phyloP scores from a whole-genome alignment of 2,329 filamentous ascomycete genomes.

The Aspergillus sp. region DNA sequence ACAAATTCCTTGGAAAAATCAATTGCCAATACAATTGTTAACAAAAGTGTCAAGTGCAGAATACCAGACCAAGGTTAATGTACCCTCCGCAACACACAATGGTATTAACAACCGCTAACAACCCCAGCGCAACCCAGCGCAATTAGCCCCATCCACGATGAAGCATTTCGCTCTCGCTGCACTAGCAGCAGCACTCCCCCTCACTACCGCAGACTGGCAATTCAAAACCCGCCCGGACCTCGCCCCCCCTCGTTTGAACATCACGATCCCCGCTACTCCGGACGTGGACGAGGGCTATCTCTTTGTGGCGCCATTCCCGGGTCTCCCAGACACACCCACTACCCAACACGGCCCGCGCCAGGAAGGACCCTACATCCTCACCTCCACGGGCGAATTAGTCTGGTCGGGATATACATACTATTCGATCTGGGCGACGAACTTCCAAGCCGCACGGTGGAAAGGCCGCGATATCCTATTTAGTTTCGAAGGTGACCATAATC shows the following conservation, averaged over 20 bases:
- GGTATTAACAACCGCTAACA: conserved; percentile 19
- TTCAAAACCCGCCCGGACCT: conserved; percentile 45
- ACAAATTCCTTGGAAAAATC: background rate
- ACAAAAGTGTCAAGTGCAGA: conserved; percentile 9
- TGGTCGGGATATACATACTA: conserved; percentile 53
- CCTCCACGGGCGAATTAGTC: conserved; percentile 49
- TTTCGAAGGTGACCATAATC: conserved; percentile 50
- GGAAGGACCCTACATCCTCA: conserved; percentile 51
- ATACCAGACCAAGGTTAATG: conserved; percentile 25
- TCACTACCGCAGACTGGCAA: conserved; percentile 38
- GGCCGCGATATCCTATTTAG: conserved; percentile 48
- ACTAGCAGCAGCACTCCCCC: conserved; percentile 9
- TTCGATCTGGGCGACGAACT: conserved; percentile 49
- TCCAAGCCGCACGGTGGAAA: conserved; percentile 43
- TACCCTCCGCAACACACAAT: conserved; percentile 20
- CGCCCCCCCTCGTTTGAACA: conserved; percentile 37
- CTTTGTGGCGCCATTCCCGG: conserved; percentile 33
- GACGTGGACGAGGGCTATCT: conserved; percentile 33
- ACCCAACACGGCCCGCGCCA: conserved; percentile 38
- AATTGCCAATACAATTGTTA: background rate
- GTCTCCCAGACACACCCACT: conserved; percentile 15
- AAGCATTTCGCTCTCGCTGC: background rate
- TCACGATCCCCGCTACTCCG: conserved; percentile 31
- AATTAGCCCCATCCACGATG: background rate
- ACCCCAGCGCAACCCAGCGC: background rate